Evolutionary conservation across 805 yeast genomes (phyloP).

Genomic region (Komagataella kurtzmanii): DNA sequence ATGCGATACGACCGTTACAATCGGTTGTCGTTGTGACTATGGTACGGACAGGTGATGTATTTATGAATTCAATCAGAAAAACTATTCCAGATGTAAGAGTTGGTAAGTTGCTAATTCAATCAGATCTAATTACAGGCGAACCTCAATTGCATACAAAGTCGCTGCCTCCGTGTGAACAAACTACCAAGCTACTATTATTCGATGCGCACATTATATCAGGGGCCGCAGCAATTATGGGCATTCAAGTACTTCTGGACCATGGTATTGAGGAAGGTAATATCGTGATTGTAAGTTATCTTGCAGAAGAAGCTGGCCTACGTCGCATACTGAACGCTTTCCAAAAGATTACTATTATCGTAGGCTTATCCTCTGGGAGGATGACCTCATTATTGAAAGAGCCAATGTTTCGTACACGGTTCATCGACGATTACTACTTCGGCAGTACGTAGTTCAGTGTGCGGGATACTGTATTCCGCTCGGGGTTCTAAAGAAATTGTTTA

Average conservation of each 20-base stretch:
- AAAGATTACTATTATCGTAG: conserved; percentile 53
- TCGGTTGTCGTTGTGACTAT: conserved; percentile 55
- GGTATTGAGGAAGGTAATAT: conserved; percentile 50
- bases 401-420: conserved; percentile 42
- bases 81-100: conserved; percentile 66
- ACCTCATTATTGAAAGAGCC: conserved; percentile 14
- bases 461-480: neutral
- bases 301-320: conserved; percentile 68
- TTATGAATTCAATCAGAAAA: conserved; percentile 63
- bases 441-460: conserved; percentile 6
- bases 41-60: conserved; percentile 88
- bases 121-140: conserved; percentile 84
- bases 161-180: conserved; percentile 31
- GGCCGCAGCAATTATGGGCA: conserved; percentile 90
- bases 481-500: neutral
- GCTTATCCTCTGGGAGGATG: conserved; percentile 11
- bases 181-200: conserved; percentile 45
- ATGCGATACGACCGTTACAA: neutral
- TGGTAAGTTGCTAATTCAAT: conserved; percentile 79
- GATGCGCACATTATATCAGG: conserved; percentile 90
- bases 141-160: conserved; percentile 82
- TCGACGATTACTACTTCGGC: conserved; percentile 61
- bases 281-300: conserved; percentile 53
- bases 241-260: conserved; percentile 77
- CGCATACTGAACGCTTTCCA: conserved; percentile 69